Evolutionary conservation across 768 basidiomycete genomes (phyloP), one percentile per base, ranked within the genome.

Genomic region (Pholiota molesta): DNA sequence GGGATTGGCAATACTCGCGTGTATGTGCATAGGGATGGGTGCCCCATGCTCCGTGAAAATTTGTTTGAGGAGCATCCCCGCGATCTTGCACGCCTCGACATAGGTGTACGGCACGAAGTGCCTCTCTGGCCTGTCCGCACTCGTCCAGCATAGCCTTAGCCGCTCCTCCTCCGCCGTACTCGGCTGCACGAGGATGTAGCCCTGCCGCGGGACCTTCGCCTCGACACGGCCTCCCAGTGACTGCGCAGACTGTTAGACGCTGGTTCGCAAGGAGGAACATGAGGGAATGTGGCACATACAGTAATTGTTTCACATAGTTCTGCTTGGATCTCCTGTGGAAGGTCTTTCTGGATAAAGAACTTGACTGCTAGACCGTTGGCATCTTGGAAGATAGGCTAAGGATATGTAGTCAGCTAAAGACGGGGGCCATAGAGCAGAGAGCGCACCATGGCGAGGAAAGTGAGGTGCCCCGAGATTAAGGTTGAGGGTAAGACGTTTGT

Each of bases 341-440:
- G 78, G 72, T 93, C 91, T 69, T 90, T 91, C 70, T 93, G 91
- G 19, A 94, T 83, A 72, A 93, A 94, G 71, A 94, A 94, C 69
- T 93, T 94, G 80, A 91, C 75, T 2, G 90, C 83, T 55, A 90
- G 73, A 40, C 86, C 87, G 68, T 82, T 84, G 63, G 67, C 72
- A 66, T 90, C 90, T 71, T 91, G 89, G 60, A 92, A 92, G 61
- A 92, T 86, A 52, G 87, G 85, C 89, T 91, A 62, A 1, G 26
- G 31, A 1, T 58, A 21, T 51, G 17, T 29, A 19, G 56, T 51
- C 8, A 56, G 17, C 55, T 40, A 28, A 58, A 31, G 56, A 54
- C 19, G 19, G 57, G n/a, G 28, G 26, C 6, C 13, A 39, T 6
- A 52, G 3, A 33, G 37, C 57, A 33, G 37, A 44, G 40, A 60